Evolutionary conservation across 495 filamentous ascomycete species (phyloP), one percentile per base, ranked within the genome.

Genomic region (Penicillium pulvis): DNA sequence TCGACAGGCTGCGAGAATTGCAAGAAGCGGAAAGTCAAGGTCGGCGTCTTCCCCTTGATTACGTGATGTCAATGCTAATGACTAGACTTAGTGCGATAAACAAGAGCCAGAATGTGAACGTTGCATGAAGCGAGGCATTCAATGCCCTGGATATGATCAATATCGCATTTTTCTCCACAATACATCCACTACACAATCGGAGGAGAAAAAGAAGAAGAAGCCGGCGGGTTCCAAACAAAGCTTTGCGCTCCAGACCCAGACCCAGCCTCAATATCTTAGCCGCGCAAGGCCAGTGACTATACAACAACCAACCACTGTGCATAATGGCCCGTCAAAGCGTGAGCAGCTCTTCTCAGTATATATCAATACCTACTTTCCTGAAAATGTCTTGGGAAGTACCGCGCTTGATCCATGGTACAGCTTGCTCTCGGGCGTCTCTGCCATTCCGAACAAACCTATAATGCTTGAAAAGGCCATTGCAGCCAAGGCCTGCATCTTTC

Each of bases 401-500:
- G 53, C 16, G 0, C 24, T 56, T 51, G 20, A 60, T 52, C 47
- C 53, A 11, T 56, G 43, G 44, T 56, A 55, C 26, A 55, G 16
- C 16, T 50, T 60, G 10, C 17, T 50, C 1, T 23, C 20, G 8
- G 53, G 30, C 0, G 20, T 56, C n/a, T 36, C 53, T 2, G n/a
- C 3, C 8, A 17, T 60, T 11, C 58, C 58, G 8, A 51, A 47
- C 14, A 60, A 56, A 20, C 33, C 58, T 9, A 36, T 41, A 2
- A 55, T 51, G 58, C 58, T 60, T 39, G 58, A 60, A 28, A 45
- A 50, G 12, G 58, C 58, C 0, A 11, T 60, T 20, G 39, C 58
- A 17, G 58, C 58, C 20, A 45, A 33, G 6, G 55, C 46, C 17
- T 60, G 58, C 31, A 55, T 60, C 12, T 60, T 42, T 26, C 14